These are phyloP conservation scores for Candida michaelii DNA, from an alignment of 805 yeast species.

Conservation along the genomic window DNA sequence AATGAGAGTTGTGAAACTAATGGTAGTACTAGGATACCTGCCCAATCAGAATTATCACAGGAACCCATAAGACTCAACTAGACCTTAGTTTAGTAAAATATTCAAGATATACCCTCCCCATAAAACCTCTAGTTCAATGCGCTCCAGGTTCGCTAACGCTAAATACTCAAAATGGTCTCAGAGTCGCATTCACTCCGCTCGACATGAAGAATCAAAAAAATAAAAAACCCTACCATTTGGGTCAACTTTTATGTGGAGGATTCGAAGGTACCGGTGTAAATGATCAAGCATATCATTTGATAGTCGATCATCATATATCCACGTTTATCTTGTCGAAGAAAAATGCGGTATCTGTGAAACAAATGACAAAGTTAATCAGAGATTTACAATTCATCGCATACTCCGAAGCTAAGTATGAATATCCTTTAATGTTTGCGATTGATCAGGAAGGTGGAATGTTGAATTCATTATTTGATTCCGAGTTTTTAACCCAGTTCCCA, in stretches of 20 bases:
- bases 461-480: slow-evolving; percentile 55
- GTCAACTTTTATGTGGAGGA: slow-evolving; percentile 60
- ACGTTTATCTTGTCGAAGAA: slow-evolving; percentile 52
- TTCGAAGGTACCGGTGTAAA: slow-evolving; percentile 56
- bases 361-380: slow-evolving; percentile 48
- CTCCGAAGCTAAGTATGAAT: slow-evolving; percentile 45
- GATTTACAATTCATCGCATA: slow-evolving; percentile 57
- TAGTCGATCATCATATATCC: slow-evolving; percentile 50
- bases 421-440: slow-evolving; percentile 56
- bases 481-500: slow-evolving; percentile 55
- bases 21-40: too few species aligned
- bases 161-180: not conserved
- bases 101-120: too few species aligned
- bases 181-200: slow-evolving; percentile 8
- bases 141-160: too few species aligned
- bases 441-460: slow-evolving; percentile 68
- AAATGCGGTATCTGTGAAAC: slow-evolving; percentile 50
- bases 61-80: too few species aligned
- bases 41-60: too few species aligned
- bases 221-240: slow-evolving; percentile 21
- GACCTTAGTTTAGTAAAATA: too few species aligned
- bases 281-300: slow-evolving; percentile 51
- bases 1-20: too few species aligned
- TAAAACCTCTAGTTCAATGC: too few species aligned
- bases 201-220: slow-evolving; percentile 3